Base-by-base conservation (phyloP, 345 rosid genomes). In the Pistacia integerrima region DNA sequence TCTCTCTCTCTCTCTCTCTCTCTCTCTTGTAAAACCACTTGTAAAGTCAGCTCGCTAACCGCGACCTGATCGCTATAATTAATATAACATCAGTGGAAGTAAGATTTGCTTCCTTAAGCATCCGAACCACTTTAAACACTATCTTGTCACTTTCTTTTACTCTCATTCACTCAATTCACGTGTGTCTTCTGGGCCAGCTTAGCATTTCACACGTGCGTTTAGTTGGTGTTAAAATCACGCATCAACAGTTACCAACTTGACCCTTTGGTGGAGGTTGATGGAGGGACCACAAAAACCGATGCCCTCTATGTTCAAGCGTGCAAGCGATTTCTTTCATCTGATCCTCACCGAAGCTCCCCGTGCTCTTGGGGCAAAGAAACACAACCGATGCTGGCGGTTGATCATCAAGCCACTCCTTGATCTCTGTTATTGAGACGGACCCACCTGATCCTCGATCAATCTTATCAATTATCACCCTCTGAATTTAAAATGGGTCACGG, bases 281-380 rank as follows among this genome's bases (percentile, higher is more conserved):
- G 0, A 84, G 64, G 54, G 88, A 87, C 92, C 94, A 89, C 33
- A 90, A 69, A 77, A 89, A 89, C 33, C 83, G 71, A 25, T 49
- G 79, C 6, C 85, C 87, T 17, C 82, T 72, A n/a, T 59, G 62
- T 80, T 88, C 90, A 2, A 90, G 76, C 22, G 85, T 92, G 22
- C 20, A 22, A 36, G 90, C 93, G 17, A 87, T 85, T 80, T 84
- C 81, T 69, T 46, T 81, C 35, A 87, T 67, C 78, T 87, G 93
- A 16, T 83, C 79, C 38, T 61, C 84, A 62, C 69, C 72, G 56
- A 90, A 88, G 56, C 83, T 65, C 48, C 92, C 93, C 86, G 78
- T 83, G 86, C 90, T 88, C 75, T 90, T 89, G 33, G 88, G 88
- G 78, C 90, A 90, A 20, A 90, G 70, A 77, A 90, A 90, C 74